Evolutionary conservation across 495 filamentous ascomycete genomes (phyloP).

Genomic region (Aspergillus homomorphus): DNA sequence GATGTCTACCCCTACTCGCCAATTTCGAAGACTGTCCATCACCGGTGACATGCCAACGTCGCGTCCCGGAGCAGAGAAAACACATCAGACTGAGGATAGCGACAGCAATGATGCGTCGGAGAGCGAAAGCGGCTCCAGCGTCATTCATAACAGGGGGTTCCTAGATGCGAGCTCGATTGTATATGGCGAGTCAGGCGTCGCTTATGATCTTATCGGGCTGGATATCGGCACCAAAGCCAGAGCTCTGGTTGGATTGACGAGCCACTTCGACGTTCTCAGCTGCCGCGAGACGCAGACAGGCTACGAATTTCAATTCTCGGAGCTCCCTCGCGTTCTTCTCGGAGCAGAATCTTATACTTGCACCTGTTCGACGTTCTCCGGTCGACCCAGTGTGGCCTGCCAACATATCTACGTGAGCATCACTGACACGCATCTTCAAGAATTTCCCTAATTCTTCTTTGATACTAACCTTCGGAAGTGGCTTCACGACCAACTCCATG

Average conservation of each 20-base stretch:
- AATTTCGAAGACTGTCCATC: constrained; percentile 41
- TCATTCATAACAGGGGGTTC: constrained; percentile 19
- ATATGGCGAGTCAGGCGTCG: constrained; percentile 38
- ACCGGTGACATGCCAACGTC: constrained; percentile 31
- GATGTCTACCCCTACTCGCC: constrained; percentile 41
- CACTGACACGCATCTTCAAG: not conserved
- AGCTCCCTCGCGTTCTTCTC: constrained; percentile 33
- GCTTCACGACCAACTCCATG: constrained; percentile 46
- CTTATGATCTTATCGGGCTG: constrained; percentile 40
- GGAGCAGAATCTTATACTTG: constrained; percentile 31
- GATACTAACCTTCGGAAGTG: constrained; percentile 28
- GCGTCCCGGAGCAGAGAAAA: constrained; percentile 24
- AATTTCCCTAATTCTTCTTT: not conserved
- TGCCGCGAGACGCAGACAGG: constrained; percentile 30
- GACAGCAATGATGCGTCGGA: constrained; percentile 5
- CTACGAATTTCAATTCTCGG: constrained; percentile 38
- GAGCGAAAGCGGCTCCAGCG: constrained; percentile 20
- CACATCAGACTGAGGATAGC: constrained; percentile 14
- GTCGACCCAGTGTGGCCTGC: constrained; percentile 35
- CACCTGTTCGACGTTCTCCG: constrained; percentile 36
- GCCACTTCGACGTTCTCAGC: constrained; percentile 35
- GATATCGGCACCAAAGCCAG: constrained; percentile 34
- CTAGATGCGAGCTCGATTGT: constrained; percentile 22
- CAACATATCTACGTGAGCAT: constrained; percentile 46
- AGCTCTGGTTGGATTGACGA: constrained; percentile 37